These are phyloP conservation scores for Flaveria trinervia DNA, from an alignment of 129 eudicot genomes.

Conservation along the genomic window DNA sequence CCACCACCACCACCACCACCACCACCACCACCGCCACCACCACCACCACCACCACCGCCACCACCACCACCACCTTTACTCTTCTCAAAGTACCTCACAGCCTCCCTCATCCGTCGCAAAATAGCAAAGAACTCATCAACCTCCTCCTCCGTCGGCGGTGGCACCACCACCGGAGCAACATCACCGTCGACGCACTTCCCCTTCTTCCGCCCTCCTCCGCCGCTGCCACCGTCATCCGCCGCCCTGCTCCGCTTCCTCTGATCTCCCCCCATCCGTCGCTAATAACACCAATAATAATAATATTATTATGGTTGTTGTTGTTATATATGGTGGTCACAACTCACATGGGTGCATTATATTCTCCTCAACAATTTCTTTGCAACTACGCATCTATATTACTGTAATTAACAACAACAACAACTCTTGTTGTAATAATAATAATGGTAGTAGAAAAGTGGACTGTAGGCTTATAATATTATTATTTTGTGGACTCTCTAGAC, in stretches of 20 bases:
- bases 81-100: conserved; percentile 42
- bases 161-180: conserved; percentile 32
- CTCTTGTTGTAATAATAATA: too few species aligned
- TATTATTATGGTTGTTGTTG: background rate
- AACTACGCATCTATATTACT: conserved; percentile 1
- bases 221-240: conserved; percentile 29
- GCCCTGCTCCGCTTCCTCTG: conserved; percentile 39
- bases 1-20: background rate
- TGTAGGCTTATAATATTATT: too few species aligned
- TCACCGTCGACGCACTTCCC: conserved; percentile 19
- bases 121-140: conserved; percentile 63
- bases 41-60: background rate
- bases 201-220: conserved; percentile 21
- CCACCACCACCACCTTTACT: conserved; percentile 22
- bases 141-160: conserved; percentile 58
- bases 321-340: background rate
- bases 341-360: conserved; percentile 1
- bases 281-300: background rate
- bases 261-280: conserved; percentile 36
- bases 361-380: conserved; percentile 23
- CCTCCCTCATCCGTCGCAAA: conserved; percentile 50
- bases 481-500: too few species aligned
- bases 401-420: too few species aligned
- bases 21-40: background rate
- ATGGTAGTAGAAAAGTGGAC: too few species aligned